These are phyloP conservation scores for Cyamopsis tetragonoloba DNA, from an alignment of 306 rosid species.

Conservation along the genomic window DNA sequence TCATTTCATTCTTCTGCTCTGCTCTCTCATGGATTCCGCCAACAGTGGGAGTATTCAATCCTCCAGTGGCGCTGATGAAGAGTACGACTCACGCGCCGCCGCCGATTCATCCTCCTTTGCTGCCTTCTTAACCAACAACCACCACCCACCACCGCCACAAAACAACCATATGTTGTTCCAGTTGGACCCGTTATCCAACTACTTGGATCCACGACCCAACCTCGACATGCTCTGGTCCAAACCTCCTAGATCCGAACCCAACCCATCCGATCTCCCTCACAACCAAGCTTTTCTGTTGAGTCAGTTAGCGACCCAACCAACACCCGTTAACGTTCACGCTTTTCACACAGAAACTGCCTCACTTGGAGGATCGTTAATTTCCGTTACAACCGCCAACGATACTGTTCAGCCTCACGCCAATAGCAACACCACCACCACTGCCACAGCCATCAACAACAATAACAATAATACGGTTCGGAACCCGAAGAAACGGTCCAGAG, in stretches of 20 bases:
- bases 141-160: neutral
- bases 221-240: slow-evolving; percentile 58
- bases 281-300: slow-evolving; percentile 37
- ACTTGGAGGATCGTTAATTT: too few relatives aligned
- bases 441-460: neutral
- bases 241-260: slow-evolving; percentile 51
- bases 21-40: slow-evolving; percentile 68
- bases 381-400: too few relatives aligned
- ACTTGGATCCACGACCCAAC: slow-evolving; percentile 49
- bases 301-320: slow-evolving; percentile 37
- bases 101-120: slow-evolving; percentile 52
- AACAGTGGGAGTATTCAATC: slow-evolving; percentile 90
- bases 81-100: slow-evolving; percentile 82
- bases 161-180: slow-evolving; percentile 43
- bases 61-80: slow-evolving; percentile 87
- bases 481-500: slow-evolving; percentile 88
- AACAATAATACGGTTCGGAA: slow-evolving; percentile 44
- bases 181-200: slow-evolving; percentile 55
- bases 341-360: slow-evolving; percentile 34
- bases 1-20: slow-evolving; percentile 19
- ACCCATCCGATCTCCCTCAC: slow-evolving; percentile 37
- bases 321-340: too few relatives aligned
- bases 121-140: slow-evolving; percentile 35
- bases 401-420: too few relatives aligned
- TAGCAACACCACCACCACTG: slow-evolving; percentile 1